phyloP scores from a whole-genome alignment of 1,139 yeast species.

The Kazachstania sp. region DNA sequence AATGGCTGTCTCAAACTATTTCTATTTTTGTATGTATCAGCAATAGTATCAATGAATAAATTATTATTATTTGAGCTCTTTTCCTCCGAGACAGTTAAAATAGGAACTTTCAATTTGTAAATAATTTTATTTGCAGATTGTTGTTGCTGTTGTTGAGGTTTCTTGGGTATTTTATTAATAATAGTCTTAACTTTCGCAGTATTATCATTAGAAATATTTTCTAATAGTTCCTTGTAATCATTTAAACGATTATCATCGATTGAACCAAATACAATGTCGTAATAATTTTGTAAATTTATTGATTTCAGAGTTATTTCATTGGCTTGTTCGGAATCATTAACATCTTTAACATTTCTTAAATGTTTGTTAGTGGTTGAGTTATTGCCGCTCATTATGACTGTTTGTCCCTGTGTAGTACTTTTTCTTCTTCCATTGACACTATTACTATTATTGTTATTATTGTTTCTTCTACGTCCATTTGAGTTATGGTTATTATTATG shows the following conservation, averaged over 20 bases:
- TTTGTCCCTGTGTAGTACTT: background rate
- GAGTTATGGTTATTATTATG: background rate
- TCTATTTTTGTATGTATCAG: background rate
- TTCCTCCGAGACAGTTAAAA: background rate
- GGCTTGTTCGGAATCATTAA: background rate
- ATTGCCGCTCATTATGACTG: constrained; percentile 7
- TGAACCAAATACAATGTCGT: background rate
- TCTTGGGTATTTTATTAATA: constrained; percentile 9
- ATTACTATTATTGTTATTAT: background rate
- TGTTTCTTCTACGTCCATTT: constrained; percentile 1
- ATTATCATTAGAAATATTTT: background rate
- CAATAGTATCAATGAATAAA: background rate
- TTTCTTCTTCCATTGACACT: background rate
- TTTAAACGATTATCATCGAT: background rate
- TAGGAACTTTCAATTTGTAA: constrained; percentile 12
- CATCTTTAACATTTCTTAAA: background rate
- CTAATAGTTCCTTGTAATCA: background rate
- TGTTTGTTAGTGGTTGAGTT: background rate
- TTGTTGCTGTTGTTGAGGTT: background rate
- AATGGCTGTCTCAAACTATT: constrained; percentile 1
- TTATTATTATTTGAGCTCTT: background rate
- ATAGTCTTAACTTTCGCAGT: constrained; percentile 11
- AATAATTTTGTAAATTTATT: background rate
- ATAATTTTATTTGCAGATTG: constrained; percentile 1
- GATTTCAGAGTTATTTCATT: background rate